Conservation (phyloP, 2,329 filamentous ascomycete species). For the Blastomyces gilchristii region DNA sequence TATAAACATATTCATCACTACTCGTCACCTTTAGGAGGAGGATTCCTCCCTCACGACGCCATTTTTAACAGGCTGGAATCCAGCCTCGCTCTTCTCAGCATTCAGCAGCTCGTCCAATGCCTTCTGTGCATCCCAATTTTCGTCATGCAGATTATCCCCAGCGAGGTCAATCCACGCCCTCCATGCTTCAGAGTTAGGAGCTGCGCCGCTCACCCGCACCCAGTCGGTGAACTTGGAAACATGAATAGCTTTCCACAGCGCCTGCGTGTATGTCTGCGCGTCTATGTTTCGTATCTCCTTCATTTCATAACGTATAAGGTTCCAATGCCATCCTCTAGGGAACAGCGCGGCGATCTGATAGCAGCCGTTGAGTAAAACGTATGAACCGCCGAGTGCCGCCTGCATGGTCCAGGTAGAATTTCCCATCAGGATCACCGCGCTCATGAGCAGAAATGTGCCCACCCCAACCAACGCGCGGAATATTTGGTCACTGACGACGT, state of each 20-base stretch:
- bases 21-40: neutral
- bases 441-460: slow-evolving; percentile 52
- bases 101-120: slow-evolving; percentile 3
- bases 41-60: neutral
- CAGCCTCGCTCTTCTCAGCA: slow-evolving; percentile 6
- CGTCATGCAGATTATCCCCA: slow-evolving; percentile 13
- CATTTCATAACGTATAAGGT: slow-evolving; percentile 44
- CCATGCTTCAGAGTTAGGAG: slow-evolving; percentile 46
- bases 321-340: slow-evolving; percentile 44
- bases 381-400: slow-evolving; percentile 47
- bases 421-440: slow-evolving; percentile 50
- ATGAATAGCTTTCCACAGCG: slow-evolving; percentile 50
- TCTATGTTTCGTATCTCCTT: slow-evolving; percentile 36
- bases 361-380: slow-evolving; percentile 50
- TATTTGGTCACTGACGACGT: slow-evolving; percentile 38
- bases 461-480: slow-evolving; percentile 48
- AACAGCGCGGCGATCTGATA: slow-evolving; percentile 50
- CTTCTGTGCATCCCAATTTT: slow-evolving; percentile 12
- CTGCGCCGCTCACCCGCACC: slow-evolving; percentile 43
- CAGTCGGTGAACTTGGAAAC: slow-evolving; percentile 45
- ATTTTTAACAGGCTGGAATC: slow-evolving; percentile 1
- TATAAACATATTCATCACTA: neutral
- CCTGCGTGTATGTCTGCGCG: slow-evolving; percentile 44
- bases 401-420: slow-evolving; percentile 54
- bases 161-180: slow-evolving; percentile 40